These are phyloP conservation scores for Trichoderma endophyticum DNA, from an alignment of 2,329 filamentous ascomycete species.

Conservation along the genomic window DNA sequence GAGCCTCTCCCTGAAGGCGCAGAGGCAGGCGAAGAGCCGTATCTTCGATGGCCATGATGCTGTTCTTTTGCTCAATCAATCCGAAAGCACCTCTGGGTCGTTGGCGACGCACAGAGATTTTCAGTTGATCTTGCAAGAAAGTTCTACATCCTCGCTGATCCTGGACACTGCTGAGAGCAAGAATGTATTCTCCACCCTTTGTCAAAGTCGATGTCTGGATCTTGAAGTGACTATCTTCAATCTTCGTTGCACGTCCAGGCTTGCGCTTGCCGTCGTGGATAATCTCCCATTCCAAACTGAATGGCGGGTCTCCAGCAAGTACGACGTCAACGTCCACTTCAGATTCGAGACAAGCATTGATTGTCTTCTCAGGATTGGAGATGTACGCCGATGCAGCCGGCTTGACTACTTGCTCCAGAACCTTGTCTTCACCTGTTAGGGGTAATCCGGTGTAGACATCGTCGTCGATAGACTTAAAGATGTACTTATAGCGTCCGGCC, in stretches of 20 bases:
- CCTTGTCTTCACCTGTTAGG: constrained; percentile 58
- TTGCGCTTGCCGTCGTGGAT: constrained; percentile 84
- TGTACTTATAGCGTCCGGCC: constrained; percentile 83
- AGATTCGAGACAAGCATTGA: constrained; percentile 79
- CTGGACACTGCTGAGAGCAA: constrained; percentile 81
- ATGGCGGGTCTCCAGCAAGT: constrained; percentile 80
- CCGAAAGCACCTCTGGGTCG: constrained; percentile 85
- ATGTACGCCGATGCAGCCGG: constrained; percentile 82
- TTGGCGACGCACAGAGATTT: constrained; percentile 83
- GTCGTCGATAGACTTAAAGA: constrained; percentile 78
- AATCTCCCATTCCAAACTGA: constrained; percentile 87
- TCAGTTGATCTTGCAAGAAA: constrained; percentile 77
- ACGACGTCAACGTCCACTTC: constrained; percentile 69
- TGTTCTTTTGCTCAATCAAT: constrained; percentile 74
- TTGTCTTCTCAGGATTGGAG: constrained; percentile 49
- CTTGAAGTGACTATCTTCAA: constrained; percentile 60
- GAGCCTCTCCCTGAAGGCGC: constrained; percentile 77
- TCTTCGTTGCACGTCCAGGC: constrained; percentile 61
- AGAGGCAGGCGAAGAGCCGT: constrained; percentile 73
- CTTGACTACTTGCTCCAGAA: constrained; percentile 86
- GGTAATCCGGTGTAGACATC: constrained; percentile 69
- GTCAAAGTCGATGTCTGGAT: constrained; percentile 73
- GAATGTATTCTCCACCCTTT: constrained; percentile 84
- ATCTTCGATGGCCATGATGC: constrained; percentile 72
- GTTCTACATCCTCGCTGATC: constrained; percentile 85